A percentile compares a stretch with the other conserved stretches of the same genome.
phyloP scores from a whole-genome alignment of 176 grass and related monocot genomes.

The Ensete glaucum region DNA sequence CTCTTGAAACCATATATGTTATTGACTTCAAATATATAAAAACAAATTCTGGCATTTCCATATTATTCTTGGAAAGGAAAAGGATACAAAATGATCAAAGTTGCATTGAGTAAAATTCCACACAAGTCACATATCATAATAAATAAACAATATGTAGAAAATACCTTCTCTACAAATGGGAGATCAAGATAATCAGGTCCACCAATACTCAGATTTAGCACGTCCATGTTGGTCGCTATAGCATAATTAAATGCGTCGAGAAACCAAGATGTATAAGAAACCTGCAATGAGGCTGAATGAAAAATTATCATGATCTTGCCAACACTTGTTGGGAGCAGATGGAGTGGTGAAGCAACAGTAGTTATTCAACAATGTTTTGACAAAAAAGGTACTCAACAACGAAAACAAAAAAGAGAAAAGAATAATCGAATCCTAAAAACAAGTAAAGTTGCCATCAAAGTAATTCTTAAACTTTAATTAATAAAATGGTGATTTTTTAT shows the following conservation, averaged over 20 bases:
- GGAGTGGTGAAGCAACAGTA: neutral
- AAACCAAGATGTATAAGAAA: constrained; percentile 99
- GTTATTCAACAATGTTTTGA: neutral
- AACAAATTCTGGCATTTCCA: neutral
- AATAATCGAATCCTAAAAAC: neutral
- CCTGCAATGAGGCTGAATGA: constrained; percentile 82
- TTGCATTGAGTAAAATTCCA: neutral
- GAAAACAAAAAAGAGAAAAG: neutral
- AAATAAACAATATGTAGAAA: neutral
- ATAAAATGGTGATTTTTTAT: too few species aligned
- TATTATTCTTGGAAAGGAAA: neutral
- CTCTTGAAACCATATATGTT: too few species aligned
- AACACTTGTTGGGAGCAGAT: constrained; percentile 4
- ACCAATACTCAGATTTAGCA: constrained; percentile 95
- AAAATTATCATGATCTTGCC: constrained; percentile 79
- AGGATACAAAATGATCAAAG: neutral
- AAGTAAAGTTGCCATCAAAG: too few species aligned
- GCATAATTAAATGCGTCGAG: constrained; percentile 99
- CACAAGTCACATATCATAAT: neutral
- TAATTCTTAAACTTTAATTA: too few species aligned
- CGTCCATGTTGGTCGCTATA: constrained; percentile 92
- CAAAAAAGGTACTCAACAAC: neutral
- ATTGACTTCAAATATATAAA: neutral
- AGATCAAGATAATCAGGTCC: constrained; percentile 96
- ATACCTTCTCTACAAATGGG: constrained; percentile 97